Conservation (phyloP, 441 rosid genomes). For the Jatropha multifida region DNA sequence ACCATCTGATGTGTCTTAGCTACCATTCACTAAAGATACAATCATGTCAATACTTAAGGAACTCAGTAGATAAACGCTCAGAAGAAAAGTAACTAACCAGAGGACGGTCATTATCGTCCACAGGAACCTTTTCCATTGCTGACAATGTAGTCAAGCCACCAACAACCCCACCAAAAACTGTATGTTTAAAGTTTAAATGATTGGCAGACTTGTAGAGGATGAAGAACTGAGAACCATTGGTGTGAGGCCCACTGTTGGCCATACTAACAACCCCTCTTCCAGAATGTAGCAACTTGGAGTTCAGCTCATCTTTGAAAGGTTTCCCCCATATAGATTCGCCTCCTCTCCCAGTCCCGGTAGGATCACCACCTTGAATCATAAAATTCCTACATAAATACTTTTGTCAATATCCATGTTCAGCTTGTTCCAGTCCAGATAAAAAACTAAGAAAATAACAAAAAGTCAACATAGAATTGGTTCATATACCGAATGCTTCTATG, state of each 20-base stretch:
- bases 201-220: conserved; percentile 93
- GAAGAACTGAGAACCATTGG: conserved; percentile 97
- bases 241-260: conserved; percentile 98
- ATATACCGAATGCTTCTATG: conserved; percentile 73
- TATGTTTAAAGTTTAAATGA: conserved; percentile 91
- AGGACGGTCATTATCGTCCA: conserved; percentile 77
- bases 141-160: conserved; percentile 84
- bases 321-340: conserved; percentile 97
- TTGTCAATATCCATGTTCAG: background rate
- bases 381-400: conserved; percentile 56
- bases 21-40: background rate
- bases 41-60: conserved; percentile 8
- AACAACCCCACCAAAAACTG: conserved; percentile 89
- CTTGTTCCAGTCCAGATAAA: background rate
- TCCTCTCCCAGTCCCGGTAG: conserved; percentile 90
- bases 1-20: background rate
- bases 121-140: conserved; percentile 87
- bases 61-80: conserved; percentile 36
- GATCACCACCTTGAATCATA: conserved; percentile 99
- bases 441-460: background rate
- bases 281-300: conserved; percentile 88
- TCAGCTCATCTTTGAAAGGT: conserved; percentile 87
- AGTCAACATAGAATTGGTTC: conserved; percentile 9
- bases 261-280: conserved; percentile 95
- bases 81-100: conserved; percentile 45